phyloP scores from a whole-genome alignment of 805 yeast genomes.

The Lachancea dasiensis region DNA sequence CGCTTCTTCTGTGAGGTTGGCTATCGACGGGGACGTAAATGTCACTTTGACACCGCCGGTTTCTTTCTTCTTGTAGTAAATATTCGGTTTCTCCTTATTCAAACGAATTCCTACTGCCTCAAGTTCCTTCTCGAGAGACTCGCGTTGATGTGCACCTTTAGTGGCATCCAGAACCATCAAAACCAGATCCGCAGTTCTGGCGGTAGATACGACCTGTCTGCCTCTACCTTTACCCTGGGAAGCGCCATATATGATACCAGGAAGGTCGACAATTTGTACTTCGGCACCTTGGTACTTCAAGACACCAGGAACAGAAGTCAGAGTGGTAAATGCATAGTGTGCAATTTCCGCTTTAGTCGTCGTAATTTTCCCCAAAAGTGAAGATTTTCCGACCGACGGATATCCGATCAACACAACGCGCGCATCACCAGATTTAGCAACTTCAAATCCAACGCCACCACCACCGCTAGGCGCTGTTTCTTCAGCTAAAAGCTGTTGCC shows the following conservation, averaged over 20 bases:
- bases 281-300: conserved; percentile 94
- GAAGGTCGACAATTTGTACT: conserved; percentile 93
- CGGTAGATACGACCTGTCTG: conserved; percentile 92
- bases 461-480: conserved; percentile 61
- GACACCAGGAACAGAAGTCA: conserved; percentile 95
- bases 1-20: conserved; percentile 68
- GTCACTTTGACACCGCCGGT: conserved; percentile 90
- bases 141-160: conserved; percentile 83
- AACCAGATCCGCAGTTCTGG: conserved; percentile 88
- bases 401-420: conserved; percentile 92
- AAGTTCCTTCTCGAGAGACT: conserved; percentile 77
- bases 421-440: conserved; percentile 92
- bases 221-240: conserved; percentile 97
- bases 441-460: conserved; percentile 90
- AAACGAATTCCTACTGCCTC: conserved; percentile 92
- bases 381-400: conserved; percentile 97
- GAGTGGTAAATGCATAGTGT: conserved; percentile 88
- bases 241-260: conserved; percentile 96
- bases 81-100: conserved; percentile 73
- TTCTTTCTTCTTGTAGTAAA: conserved; percentile 68
- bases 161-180: conserved; percentile 95
- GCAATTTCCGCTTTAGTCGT: conserved; percentile 94
- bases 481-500: conserved; percentile 89
- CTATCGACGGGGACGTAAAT: conserved; percentile 71
- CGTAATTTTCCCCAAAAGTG: conserved; percentile 81